These are phyloP conservation scores for Medicago truncatula DNA, from an alignment of 306 rosid species.

Conservation along the genomic window MtrunA17r5.0-ANR NC_053043.1:7930501-7931000, in stretches of 20 bases:
- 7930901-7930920: not conserved
- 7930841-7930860: not conserved
- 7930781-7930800: too few species aligned
- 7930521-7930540: too few species aligned
- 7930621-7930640: too few species aligned
- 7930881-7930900: not conserved
- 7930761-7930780: not conserved
- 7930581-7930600: too few species aligned
- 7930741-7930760: not conserved
- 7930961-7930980: conserved; percentile 2
- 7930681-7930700: too few species aligned
- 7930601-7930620: too few species aligned
- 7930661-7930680: not conserved
- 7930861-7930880: not conserved
- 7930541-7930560: too few species aligned
- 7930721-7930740: not conserved
- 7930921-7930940: not conserved
- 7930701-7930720: too few species aligned
- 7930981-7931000: conserved; percentile 73
- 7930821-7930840: not conserved
- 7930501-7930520: too few species aligned
- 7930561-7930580: too few species aligned
- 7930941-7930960: conserved; percentile 14
- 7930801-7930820: too few species aligned
- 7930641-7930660: too few species aligned